Conservation (phyloP, 371 early-diverging fungal species). For the Amoeboaphelidium occidentale region DNA sequence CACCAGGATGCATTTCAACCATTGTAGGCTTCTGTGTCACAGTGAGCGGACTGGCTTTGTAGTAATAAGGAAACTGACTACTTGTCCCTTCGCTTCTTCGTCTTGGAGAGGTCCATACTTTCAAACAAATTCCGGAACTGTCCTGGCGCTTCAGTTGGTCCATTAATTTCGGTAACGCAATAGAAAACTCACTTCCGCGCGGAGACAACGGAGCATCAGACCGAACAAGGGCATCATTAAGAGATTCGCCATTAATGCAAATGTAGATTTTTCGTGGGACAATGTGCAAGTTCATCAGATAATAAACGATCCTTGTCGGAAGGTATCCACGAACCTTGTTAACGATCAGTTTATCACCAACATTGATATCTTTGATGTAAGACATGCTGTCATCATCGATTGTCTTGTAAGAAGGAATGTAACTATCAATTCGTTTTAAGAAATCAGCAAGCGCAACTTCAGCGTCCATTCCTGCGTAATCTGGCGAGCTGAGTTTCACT, state of each 20-base stretch:
- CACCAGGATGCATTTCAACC: background rate
- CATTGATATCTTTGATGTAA: no score
- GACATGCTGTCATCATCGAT: no score
- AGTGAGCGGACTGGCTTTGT: no score
- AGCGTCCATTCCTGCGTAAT: no score
- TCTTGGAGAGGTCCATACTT: background rate
- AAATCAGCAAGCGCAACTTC: no score
- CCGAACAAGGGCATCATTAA: slow-evolving; percentile 9
- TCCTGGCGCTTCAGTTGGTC: background rate
- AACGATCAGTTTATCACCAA: slow-evolving; percentile 28
- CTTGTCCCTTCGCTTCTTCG: background rate
- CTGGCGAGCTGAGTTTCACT: no score
- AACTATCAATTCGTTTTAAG: no score
- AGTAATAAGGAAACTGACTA: no score
- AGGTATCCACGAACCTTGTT: slow-evolving; percentile 53
- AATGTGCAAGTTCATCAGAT: slow-evolving; percentile 39
- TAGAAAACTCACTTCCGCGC: slow-evolving; percentile 30
- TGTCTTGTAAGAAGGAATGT: no score
- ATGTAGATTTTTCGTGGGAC: slow-evolving; percentile 45
- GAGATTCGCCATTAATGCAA: slow-evolving; percentile 51
- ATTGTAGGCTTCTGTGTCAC: background rate
- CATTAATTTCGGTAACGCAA: slow-evolving; percentile 36
- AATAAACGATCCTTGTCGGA: slow-evolving; percentile 55
- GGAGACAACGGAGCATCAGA: slow-evolving; percentile 51
- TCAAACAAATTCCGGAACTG: background rate